Conservation (phyloP, 768 basidiomycete species). For the Russula olivacea region DNA sequence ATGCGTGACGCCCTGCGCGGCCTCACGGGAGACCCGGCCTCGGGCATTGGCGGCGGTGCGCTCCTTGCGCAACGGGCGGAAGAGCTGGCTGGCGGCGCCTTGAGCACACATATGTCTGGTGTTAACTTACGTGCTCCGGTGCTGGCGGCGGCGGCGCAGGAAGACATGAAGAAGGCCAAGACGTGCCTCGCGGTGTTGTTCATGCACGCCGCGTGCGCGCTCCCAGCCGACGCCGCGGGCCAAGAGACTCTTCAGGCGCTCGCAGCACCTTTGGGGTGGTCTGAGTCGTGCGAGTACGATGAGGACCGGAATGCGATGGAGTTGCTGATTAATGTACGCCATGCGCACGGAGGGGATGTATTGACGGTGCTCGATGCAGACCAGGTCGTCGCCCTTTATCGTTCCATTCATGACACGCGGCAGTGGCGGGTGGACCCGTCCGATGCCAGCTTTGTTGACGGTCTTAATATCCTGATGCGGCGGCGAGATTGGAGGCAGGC, state of each 20-base stretch:
- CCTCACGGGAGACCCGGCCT: neutral
- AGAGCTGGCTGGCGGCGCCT: neutral
- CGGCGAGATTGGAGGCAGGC: neutral
- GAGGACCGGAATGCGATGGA: neutral
- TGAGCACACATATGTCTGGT: neutral
- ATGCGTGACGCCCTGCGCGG: neutral
- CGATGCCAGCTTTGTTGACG: neutral
- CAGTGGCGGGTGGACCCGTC: neutral
- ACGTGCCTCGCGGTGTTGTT: conserved; percentile 11
- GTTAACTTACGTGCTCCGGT: neutral
- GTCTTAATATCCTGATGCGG: neutral
- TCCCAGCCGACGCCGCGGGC: neutral
- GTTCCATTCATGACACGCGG: neutral
- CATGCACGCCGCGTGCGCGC: conserved; percentile 15
- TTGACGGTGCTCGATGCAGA: conserved; percentile 5
- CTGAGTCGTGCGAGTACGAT: conserved; percentile 1
- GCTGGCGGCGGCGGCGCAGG: neutral
- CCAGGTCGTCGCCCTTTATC: neutral
- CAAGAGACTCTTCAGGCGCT: conserved; percentile 6
- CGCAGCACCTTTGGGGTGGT: conserved; percentile 3
- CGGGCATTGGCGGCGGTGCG: neutral
- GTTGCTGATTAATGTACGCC: neutral
- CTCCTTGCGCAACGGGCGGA: neutral
- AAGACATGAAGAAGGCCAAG: conserved; percentile 11
- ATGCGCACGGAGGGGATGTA: neutral